Conservation (phyloP, 1,139 yeast species). For the Kodamaea arcana region DNA sequence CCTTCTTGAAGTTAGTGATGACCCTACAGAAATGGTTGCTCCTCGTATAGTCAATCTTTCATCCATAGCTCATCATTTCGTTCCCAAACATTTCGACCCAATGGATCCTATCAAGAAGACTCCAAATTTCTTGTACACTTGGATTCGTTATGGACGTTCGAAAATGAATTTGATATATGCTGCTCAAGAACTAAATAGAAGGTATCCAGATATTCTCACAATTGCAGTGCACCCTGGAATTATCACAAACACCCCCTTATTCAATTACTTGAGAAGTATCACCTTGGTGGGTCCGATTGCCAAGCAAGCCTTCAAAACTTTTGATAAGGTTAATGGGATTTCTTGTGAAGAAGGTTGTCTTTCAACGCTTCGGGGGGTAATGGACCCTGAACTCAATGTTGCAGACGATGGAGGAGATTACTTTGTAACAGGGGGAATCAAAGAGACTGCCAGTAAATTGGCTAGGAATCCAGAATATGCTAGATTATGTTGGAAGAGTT, state of each 20-base stretch:
- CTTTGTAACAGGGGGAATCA: slow-evolving; percentile 32
- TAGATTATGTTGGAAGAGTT: slow-evolving; percentile 24
- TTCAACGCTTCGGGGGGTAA: slow-evolving; percentile 32
- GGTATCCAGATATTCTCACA: slow-evolving; percentile 31
- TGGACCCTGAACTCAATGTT: slow-evolving; percentile 25
- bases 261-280: slow-evolving; percentile 27
- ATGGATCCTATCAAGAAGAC: slow-evolving; percentile 18
- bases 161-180: slow-evolving; percentile 33
- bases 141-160: slow-evolving; percentile 36
- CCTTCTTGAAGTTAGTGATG: slow-evolving; percentile 19
- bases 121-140: slow-evolving; percentile 25
- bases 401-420: slow-evolving; percentile 31
- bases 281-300: slow-evolving; percentile 23
- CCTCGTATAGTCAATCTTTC: slow-evolving; percentile 35
- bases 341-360: slow-evolving; percentile 33
- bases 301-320: slow-evolving; percentile 14
- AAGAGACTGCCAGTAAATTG: slow-evolving; percentile 19
- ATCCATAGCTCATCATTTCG: slow-evolving; percentile 32
- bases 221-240: slow-evolving; percentile 41
- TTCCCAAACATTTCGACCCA: slow-evolving; percentile 23
- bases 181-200: slow-evolving; percentile 22
- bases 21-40: slow-evolving; percentile 9
- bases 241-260: slow-evolving; percentile 33
- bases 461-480: slow-evolving; percentile 23
- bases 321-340: slow-evolving; percentile 22